phyloP scores from a whole-genome alignment of 2,329 filamentous ascomycete genomes.

The Didymosphaeria variabile region DNA sequence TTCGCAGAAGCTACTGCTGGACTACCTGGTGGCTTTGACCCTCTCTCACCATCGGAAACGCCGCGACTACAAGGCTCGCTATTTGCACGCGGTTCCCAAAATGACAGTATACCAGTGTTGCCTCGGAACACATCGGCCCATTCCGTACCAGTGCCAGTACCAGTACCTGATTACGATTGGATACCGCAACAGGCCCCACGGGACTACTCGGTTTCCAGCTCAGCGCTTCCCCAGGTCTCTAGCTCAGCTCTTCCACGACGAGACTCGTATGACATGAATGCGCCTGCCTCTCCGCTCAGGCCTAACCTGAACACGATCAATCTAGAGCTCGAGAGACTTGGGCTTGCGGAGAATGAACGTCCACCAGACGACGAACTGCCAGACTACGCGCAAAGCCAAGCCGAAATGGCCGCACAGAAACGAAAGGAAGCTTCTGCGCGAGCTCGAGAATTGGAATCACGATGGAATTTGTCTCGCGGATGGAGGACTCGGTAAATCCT shows the following conservation, averaged over 20 bases:
- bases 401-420: slow-evolving; percentile 52
- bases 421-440: slow-evolving; percentile 53
- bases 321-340: slow-evolving; percentile 42
- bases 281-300: slow-evolving; percentile 20
- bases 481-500: slow-evolving; percentile 24
- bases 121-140: slow-evolving; percentile 32
- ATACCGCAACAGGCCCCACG: not conserved
- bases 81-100: slow-evolving; percentile 40
- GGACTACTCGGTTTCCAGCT: slow-evolving; percentile 9
- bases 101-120: slow-evolving; percentile 37
- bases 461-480: slow-evolving; percentile 49
- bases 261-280: slow-evolving; percentile 21
- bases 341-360: slow-evolving; percentile 42
- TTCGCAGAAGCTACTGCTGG: slow-evolving; percentile 52
- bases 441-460: slow-evolving; percentile 55
- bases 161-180: slow-evolving; percentile 19
- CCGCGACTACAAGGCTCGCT: slow-evolving; percentile 45
- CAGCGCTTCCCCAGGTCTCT: slow-evolving; percentile 19
- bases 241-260: slow-evolving; percentile 27
- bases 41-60: slow-evolving; percentile 41
- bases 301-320: slow-evolving; percentile 38
- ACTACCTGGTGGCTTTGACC: slow-evolving; percentile 40
- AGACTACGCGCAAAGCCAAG: slow-evolving; percentile 58
- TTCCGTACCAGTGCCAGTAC: slow-evolving; percentile 37
- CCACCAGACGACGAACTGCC: slow-evolving; percentile 53